Base-by-base conservation (phyloP, 768 basidiomycete species). In the Tulasnella sp. region DNA sequence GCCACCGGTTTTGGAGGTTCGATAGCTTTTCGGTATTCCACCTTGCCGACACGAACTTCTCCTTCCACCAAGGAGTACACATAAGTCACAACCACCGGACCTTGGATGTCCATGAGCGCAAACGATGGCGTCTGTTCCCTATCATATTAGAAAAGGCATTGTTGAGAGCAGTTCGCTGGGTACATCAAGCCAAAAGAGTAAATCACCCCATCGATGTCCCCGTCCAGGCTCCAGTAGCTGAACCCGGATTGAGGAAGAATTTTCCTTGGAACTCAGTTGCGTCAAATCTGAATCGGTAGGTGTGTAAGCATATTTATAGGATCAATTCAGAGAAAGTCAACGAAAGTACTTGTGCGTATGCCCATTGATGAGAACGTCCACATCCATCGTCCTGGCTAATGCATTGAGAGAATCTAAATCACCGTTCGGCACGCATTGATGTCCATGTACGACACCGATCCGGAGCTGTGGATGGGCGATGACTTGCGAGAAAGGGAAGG, bases 71-170 rank as follows among this genome's bases (percentile, higher is more conserved):
- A 80, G 67, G 93, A 91, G 70, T 94, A 97, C 2, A 98, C 92
- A 67, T 96, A 98, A 2, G 94, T 98, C 25, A 96, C 92, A 31
- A 99, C 88, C 8, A 94, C 91, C 2, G 90, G 82, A 3, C 96
- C 96, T 72, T 99, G 96, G 34, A 99, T 85, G 69, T 98, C 96
- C 86, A 99, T 91, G 46, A 98, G 73, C 0, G 96, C 96, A 67
- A 99, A 99, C 2, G 91, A 92, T 0, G 96, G 94, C 1, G 80
- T 91, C 2, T 87, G 83, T 27, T 91, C 90, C 2, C 91, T 92
- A 65, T 5, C 8, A 19, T 4, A 19, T 41, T 10, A 50, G 12
- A 30, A 29, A 38, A 57, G 15, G 11, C 53, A 12, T 44, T 55
- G 50, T 55, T n/a, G 50, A 59, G 11, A 31, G 17, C 38, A 34